Conservation (phyloP, 129 eudicot genomes). For the Scalesia atractyloides region DNA sequence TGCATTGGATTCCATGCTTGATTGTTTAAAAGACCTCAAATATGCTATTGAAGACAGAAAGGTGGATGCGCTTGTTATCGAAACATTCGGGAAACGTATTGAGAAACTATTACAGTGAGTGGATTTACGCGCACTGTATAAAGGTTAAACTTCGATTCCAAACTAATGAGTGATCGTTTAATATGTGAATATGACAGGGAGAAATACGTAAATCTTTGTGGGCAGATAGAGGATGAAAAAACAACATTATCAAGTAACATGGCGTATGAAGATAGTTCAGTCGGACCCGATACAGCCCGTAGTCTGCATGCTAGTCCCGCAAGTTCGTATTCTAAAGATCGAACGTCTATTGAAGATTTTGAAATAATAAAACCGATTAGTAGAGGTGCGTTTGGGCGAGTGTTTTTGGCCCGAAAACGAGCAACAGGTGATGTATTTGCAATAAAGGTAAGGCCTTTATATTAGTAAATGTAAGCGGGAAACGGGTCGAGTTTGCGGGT, state of each 20-base stretch:
- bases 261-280: constrained; percentile 66
- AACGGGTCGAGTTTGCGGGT: too few relatives aligned
- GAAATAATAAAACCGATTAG: constrained; percentile 98
- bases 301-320: constrained; percentile 89
- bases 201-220: constrained; percentile 82
- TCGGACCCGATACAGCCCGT: constrained; percentile 64
- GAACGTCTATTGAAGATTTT: constrained; percentile 97
- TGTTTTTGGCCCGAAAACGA: constrained; percentile 88
- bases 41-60: constrained; percentile 88
- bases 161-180: neutral
- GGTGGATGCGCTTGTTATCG: constrained; percentile 98
- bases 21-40: constrained; percentile 78
- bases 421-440: constrained; percentile 99
- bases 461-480: too few relatives aligned
- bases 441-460: constrained; percentile 86
- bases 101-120: constrained; percentile 98
- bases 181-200: constrained; percentile 55
- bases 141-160: neutral
- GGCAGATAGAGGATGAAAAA: constrained; percentile 90
- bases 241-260: constrained; percentile 38
- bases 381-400: constrained; percentile 99
- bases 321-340: constrained; percentile 69
- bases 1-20: constrained; percentile 74
- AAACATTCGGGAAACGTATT: constrained; percentile 95
- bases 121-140: neutral